phyloP scores from a whole-genome alignment of 148 eudicot genomes.

The Amaranthus hypochondriacus region DNA sequence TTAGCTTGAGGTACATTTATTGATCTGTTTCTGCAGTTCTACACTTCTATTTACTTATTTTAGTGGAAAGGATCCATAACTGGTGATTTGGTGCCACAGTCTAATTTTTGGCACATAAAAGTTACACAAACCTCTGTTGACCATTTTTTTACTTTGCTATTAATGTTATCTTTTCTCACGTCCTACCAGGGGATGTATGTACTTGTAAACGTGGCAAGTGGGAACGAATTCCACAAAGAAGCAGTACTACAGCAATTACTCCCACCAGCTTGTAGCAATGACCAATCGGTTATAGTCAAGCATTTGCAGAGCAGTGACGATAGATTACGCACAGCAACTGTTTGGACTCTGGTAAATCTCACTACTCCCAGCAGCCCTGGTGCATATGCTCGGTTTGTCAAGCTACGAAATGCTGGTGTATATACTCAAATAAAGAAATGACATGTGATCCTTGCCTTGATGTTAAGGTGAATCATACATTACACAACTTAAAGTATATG shows the following conservation, averaged over 20 bases:
- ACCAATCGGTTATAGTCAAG: slow-evolving; percentile 44
- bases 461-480: slow-evolving; percentile 56
- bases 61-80: background rate
- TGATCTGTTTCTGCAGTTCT: background rate
- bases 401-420: slow-evolving; percentile 62
- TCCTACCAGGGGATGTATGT: slow-evolving; percentile 68
- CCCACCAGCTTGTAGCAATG: slow-evolving; percentile 34
- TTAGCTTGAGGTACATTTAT: background rate
- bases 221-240: slow-evolving; percentile 76
- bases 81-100: background rate
- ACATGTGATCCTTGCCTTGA: slow-evolving; percentile 77
- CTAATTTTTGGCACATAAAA: background rate
- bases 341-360: slow-evolving; percentile 81
- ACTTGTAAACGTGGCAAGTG: slow-evolving; percentile 79
- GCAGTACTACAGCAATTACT: slow-evolving; percentile 72
- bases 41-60: background rate
- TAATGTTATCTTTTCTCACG: background rate
- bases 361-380: slow-evolving; percentile 65
- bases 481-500: background rate
- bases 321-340: slow-evolving; percentile 64
- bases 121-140: background rate
- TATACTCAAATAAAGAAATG: slow-evolving; percentile 68
- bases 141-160: background rate
- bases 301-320: slow-evolving; percentile 59
- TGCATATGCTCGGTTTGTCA: slow-evolving; percentile 47